Conservation (phyloP, 2,329 filamentous ascomycete genomes). For the Pseudocercospora crystallina region DNA sequence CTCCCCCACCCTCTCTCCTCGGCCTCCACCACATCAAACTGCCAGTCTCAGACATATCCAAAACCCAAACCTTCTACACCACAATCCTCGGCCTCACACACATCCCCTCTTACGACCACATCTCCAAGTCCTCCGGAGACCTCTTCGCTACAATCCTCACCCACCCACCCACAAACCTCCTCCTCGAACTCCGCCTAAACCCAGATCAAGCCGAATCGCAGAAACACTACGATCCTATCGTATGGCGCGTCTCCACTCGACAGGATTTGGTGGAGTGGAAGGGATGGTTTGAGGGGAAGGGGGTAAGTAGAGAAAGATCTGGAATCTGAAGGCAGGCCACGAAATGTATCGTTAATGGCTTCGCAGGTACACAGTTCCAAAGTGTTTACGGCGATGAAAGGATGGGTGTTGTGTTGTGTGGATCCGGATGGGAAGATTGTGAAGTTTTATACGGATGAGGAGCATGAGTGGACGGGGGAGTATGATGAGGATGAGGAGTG, state of each 20-base stretch:
- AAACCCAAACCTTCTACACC: not conserved
- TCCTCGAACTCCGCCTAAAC: constrained; percentile 1
- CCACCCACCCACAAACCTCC: not conserved
- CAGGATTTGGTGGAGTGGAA: not conserved
- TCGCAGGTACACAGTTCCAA: no score
- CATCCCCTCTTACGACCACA: not conserved
- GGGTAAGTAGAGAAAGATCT: not conserved
- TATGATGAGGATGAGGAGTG: constrained; percentile 1
- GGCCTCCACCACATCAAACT: constrained; percentile 2
- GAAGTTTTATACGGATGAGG: constrained; percentile 1
- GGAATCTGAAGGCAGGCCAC: no score
- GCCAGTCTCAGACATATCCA: not conserved
- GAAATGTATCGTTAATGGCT: no score
- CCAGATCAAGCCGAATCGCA: not conserved
- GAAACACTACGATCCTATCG: not conserved
- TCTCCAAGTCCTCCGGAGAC: not conserved
- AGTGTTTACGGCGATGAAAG: not conserved
- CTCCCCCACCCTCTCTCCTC: no score
- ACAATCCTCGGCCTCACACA: not conserved
- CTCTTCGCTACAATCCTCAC: not conserved
- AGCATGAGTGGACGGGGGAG: not conserved
- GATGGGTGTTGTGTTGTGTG: not conserved
- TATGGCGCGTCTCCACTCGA: not conserved
- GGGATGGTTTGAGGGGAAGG: not conserved
- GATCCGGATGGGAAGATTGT: constrained; percentile 1